Conservation (phyloP, 2,329 filamentous ascomycete genomes). For the Fusarium buxicola region DNA sequence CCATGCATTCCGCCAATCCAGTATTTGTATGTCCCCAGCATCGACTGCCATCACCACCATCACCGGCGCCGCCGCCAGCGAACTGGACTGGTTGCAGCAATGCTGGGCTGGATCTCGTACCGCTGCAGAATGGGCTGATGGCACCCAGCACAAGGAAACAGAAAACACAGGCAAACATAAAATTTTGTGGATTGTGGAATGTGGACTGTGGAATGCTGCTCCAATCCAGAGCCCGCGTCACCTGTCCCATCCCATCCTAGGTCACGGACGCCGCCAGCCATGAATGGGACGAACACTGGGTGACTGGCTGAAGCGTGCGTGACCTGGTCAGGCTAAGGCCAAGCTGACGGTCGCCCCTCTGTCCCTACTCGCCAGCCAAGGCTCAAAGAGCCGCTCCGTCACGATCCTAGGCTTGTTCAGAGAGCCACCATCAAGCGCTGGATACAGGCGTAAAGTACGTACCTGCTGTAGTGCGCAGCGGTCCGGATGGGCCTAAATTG, state of each 20-base stretch:
- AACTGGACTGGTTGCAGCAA: slow-evolving; percentile 23
- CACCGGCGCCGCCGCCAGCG: slow-evolving; percentile 28
- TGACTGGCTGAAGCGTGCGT: slow-evolving; percentile 42
- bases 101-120: slow-evolving; percentile 29
- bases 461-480: slow-evolving; percentile 25
- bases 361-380: slow-evolving; percentile 40
- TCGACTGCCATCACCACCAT: slow-evolving; percentile 24
- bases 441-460: slow-evolving; percentile 19
- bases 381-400: slow-evolving; percentile 45
- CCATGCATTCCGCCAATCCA: slow-evolving; percentile 39
- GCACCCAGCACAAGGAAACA: slow-evolving; percentile 16
- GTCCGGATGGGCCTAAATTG: slow-evolving; percentile 29
- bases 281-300: slow-evolving; percentile 35
- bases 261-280: slow-evolving; percentile 33
- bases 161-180: slow-evolving; percentile 4
- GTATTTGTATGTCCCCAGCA: slow-evolving; percentile 15
- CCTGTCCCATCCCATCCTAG: slow-evolving; percentile 34
- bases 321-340: slow-evolving; percentile 38
- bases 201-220: slow-evolving; percentile 31
- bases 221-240: slow-evolving; percentile 39
- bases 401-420: slow-evolving; percentile 45
- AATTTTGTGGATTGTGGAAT: slow-evolving; percentile 25
- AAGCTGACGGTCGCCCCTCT: slow-evolving; percentile 36
- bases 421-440: slow-evolving; percentile 26
- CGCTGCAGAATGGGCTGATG: slow-evolving; percentile 40